Conservation (phyloP, 164 flowering plant species). For the Akebia trifoliata region DNA sequence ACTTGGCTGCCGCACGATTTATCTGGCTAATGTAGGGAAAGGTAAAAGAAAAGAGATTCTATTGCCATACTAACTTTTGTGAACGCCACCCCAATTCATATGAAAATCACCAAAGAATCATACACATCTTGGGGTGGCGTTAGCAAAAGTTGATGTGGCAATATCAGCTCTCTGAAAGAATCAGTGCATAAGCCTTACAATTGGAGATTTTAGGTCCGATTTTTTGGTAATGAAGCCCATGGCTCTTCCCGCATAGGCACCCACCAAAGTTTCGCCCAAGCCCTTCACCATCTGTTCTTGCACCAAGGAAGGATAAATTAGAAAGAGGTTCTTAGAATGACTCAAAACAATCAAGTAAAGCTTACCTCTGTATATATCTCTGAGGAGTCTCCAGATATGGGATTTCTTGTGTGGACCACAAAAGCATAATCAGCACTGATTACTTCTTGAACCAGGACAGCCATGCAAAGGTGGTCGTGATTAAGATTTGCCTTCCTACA, state of each 20-base stretch:
- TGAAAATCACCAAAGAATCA: no score
- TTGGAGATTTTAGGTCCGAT: constrained; percentile 20
- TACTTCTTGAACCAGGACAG: constrained; percentile 33
- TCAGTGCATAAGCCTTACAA: constrained; percentile 14
- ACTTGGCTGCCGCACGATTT: no score
- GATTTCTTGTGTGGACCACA: constrained; percentile 34
- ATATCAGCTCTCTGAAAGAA: no score
- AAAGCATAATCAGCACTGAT: constrained; percentile 35
- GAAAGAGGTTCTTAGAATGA: not conserved
- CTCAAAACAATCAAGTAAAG: not conserved
- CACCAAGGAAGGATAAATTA: constrained; percentile 9
- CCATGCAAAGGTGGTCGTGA: constrained; percentile 28
- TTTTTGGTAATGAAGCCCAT: constrained; percentile 29
- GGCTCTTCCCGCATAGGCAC: constrained; percentile 35
- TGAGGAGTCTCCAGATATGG: constrained; percentile 25
- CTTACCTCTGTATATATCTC: constrained; percentile 35
- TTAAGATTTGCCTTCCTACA: constrained; percentile 27
- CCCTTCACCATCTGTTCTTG: constrained; percentile 30
- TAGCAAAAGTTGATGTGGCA: no score
- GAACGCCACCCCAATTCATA: no score
- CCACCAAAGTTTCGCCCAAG: constrained; percentile 31
- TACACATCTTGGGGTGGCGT: no score
- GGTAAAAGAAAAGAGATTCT: no score
- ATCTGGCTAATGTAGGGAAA: no score
- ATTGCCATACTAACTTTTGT: no score